A percentile compares a stretch with the other conserved stretches of the same genome.
These are phyloP conservation scores for Debaryomyces castellii DNA, from an alignment of 805 yeast genomes.

Conservation along the genomic window DNA sequence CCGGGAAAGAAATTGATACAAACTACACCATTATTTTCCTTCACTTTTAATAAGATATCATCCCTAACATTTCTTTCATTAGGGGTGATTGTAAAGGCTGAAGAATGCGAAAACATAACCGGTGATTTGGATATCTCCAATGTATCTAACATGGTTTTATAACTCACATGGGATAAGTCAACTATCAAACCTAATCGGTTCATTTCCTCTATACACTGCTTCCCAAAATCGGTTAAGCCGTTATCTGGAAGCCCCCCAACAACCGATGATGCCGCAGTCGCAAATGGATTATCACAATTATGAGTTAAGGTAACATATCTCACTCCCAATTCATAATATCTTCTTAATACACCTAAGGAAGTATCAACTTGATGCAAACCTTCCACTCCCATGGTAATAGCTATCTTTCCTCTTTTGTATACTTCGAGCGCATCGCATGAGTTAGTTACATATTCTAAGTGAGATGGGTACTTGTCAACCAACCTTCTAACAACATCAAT, in stretches of 20 bases:
- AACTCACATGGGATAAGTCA: slow-evolving; percentile 49
- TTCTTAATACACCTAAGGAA: slow-evolving; percentile 49
- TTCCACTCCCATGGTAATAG: slow-evolving; percentile 52
- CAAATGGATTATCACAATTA: slow-evolving; percentile 58
- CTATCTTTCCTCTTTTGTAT: slow-evolving; percentile 35
- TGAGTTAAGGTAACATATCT: slow-evolving; percentile 54
- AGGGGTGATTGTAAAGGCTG: slow-evolving; percentile 39
- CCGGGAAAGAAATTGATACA: slow-evolving; percentile 46
- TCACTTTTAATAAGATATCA: slow-evolving; percentile 32
- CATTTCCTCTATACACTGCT: slow-evolving; percentile 45
- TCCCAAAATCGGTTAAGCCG: slow-evolving; percentile 45
- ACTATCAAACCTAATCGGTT: slow-evolving; percentile 54
- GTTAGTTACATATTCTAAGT: slow-evolving; percentile 38
- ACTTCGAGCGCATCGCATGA: slow-evolving; percentile 41
- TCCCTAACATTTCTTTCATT: slow-evolving; percentile 31
- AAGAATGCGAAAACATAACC: slow-evolving; percentile 50
- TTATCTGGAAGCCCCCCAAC: slow-evolving; percentile 45
- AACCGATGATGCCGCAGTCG: slow-evolving; percentile 52
- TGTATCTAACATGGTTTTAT: slow-evolving; percentile 48
- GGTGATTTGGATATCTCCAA: slow-evolving; percentile 43
- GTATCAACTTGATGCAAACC: slow-evolving; percentile 54
- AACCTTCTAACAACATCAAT: slow-evolving; percentile 50
- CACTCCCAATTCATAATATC: slow-evolving; percentile 51
- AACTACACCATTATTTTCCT: slow-evolving; percentile 47
- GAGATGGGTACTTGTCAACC: slow-evolving; percentile 38